Conservation (phyloP, 2,329 filamentous ascomycete species). For the Ustulina deusta region DNA sequence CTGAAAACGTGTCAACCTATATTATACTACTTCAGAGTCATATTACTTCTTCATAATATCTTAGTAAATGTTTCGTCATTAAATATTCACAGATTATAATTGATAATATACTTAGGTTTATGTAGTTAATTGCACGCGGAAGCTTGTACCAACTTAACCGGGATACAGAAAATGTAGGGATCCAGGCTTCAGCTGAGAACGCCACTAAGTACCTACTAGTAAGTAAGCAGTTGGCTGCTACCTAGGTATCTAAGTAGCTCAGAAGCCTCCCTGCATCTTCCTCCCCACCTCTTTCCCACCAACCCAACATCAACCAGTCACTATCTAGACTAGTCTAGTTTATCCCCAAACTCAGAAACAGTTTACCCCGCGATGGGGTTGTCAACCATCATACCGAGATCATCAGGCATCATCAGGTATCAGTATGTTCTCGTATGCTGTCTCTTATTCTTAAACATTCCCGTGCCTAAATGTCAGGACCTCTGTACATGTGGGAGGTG, state of each 20-base stretch:
- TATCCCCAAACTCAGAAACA: background rate
- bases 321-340: background rate
- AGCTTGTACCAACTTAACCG: background rate
- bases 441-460: background rate
- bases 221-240: too few relatives aligned
- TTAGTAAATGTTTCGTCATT: too few relatives aligned
- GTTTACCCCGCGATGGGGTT: constrained; percentile 5
- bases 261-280: background rate
- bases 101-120: background rate
- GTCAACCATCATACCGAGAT: background rate
- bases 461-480: too few relatives aligned
- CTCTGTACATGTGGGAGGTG: too few relatives aligned
- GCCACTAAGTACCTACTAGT: too few relatives aligned
- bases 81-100: too few relatives aligned
- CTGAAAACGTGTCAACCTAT: too few relatives aligned
- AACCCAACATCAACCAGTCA: background rate
- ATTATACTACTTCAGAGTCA: too few relatives aligned
- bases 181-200: too few relatives aligned
- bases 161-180: too few relatives aligned
- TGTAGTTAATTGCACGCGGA: background rate
- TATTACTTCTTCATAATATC: too few relatives aligned
- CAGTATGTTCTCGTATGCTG: background rate
- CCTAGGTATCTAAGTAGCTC: too few relatives aligned
- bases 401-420: background rate
- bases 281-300: constrained; percentile 8